phyloP scores from a whole-genome alignment of 768 basidiomycete genomes.

The Panaeolus cyanescens region DNA sequence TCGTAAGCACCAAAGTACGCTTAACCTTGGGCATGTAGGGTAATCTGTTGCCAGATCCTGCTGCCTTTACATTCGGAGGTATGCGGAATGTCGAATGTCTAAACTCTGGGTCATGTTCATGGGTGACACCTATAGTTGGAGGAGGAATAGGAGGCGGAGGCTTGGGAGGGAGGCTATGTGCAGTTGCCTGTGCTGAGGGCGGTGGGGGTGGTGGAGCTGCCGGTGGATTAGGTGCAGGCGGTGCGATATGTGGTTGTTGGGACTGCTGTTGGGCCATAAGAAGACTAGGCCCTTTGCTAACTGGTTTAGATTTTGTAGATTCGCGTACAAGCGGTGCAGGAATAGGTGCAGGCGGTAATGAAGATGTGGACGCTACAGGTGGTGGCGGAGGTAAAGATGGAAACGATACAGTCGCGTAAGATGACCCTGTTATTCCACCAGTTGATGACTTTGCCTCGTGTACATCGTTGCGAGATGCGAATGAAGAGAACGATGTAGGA shows the following conservation, averaged over 20 bases:
- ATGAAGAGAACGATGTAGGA: slow-evolving; percentile 11
- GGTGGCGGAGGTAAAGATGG: slow-evolving; percentile 12
- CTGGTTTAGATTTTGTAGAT: not conserved
- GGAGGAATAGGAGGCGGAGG: slow-evolving; percentile 16
- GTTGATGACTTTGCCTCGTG: slow-evolving; percentile 45
- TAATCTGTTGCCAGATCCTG: slow-evolving; percentile 15
- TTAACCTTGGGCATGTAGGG: slow-evolving; percentile 47
- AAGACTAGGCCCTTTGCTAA: not conserved
- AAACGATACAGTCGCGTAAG: slow-evolving; percentile 8
- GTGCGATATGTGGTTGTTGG: not conserved
- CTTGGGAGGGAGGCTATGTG: slow-evolving; percentile 19
- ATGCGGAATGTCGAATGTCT: slow-evolving; percentile 48
- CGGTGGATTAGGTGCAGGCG: slow-evolving; percentile 12
- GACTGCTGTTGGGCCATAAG: not conserved
- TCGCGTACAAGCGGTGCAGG: slow-evolving; percentile 7
- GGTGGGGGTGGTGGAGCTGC: slow-evolving; percentile 14
- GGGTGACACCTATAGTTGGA: slow-evolving; percentile 45
- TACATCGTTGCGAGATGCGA: slow-evolving; percentile 32
- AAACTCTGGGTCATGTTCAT: slow-evolving; percentile 44
- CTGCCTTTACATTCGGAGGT: slow-evolving; percentile 20
- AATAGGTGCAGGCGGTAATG: slow-evolving; percentile 10
- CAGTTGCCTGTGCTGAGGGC: slow-evolving; percentile 11
- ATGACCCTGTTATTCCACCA: slow-evolving; percentile 20
- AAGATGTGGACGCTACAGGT: slow-evolving; percentile 5
- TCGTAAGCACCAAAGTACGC: slow-evolving; percentile 58